Evolutionary conservation across 148 eudicot genomes (phyloP).

Genomic region (Amaranthus cruentus): DNA sequence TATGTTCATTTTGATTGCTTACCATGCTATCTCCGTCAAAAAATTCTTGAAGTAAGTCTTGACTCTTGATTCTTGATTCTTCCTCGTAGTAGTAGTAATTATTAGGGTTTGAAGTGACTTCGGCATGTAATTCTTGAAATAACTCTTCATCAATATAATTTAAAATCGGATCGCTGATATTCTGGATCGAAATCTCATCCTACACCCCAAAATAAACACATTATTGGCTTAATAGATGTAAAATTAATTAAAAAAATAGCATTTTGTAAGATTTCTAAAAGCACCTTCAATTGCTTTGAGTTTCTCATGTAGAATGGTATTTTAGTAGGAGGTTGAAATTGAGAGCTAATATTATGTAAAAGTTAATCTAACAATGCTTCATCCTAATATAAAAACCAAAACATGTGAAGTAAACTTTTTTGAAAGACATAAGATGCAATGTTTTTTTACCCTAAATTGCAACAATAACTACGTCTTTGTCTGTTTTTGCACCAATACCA

Average conservation of each 20-base stretch:
- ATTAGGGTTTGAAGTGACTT: slow-evolving; percentile 59
- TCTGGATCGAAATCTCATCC: slow-evolving; percentile 65
- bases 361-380: not conserved
- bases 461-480: not conserved
- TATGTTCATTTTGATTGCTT: slow-evolving; percentile 19
- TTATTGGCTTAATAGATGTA: not conserved
- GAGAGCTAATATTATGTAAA: not conserved
- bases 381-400: not conserved
- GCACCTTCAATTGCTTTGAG: slow-evolving; percentile 3
- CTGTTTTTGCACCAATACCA: not conserved
- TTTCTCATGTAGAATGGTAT: slow-evolving; percentile 14
- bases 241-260: not conserved
- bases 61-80: slow-evolving; percentile 12
- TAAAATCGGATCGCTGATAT: slow-evolving; percentile 43
- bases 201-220: slow-evolving; percentile 24
- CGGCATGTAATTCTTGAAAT: slow-evolving; percentile 56
- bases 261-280: not conserved
- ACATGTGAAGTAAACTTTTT: slow-evolving; percentile 17
- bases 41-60: slow-evolving; percentile 14
- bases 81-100: slow-evolving; percentile 59
- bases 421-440: slow-evolving; percentile 18
- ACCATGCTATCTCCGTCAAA: slow-evolving; percentile 22
- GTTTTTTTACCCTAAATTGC: slow-evolving; percentile 16
- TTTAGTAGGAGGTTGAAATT: not conserved
- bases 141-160: slow-evolving; percentile 62